A percentile compares a stretch with the other conserved stretches of the same genome.
phyloP scores from a whole-genome alignment of 2,329 filamentous ascomycete genomes.

The Sclerotinia nivalis region DNA sequence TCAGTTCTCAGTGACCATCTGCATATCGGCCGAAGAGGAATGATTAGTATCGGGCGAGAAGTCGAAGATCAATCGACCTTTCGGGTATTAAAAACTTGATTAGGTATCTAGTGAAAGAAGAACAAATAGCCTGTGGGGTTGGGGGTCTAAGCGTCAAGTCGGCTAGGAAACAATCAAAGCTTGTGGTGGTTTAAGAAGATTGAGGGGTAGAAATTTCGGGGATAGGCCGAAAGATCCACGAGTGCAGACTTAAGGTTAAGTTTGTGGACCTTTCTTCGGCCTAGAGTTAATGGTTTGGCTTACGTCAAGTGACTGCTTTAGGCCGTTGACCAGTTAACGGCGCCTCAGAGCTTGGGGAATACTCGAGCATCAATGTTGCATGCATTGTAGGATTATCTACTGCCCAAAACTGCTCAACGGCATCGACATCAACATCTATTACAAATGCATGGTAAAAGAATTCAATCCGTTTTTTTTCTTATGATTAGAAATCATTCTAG shows the following conservation, averaged over 20 bases:
- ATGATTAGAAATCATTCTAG: no score
- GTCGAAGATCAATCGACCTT: not conserved
- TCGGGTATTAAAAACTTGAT: not conserved
- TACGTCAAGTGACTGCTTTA: not conserved
- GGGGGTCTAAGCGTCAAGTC: no score
- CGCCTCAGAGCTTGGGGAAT: not conserved
- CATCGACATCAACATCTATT: not conserved
- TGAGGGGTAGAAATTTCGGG: not conserved
- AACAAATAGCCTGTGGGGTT: not conserved
- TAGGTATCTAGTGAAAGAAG: not conserved
- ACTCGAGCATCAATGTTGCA: not conserved
- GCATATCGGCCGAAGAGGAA: not conserved
- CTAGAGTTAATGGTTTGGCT: not conserved
- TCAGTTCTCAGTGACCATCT: not conserved
- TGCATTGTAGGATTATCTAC: no score
- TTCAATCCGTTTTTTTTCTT: not conserved
- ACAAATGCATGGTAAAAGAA: not conserved
- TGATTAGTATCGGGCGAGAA: not conserved
- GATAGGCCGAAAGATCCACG: no score
- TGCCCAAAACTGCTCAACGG: not conserved
- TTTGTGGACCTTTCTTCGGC: no score
- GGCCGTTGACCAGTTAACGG: not conserved
- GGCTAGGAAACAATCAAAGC: not conserved
- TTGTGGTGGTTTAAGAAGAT: not conserved
- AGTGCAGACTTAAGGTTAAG: no score